These are phyloP conservation scores for Sporobolus alterniflorus DNA, from an alignment of 202 grass and related monocot genomes.

Conservation along the genomic window DNA sequence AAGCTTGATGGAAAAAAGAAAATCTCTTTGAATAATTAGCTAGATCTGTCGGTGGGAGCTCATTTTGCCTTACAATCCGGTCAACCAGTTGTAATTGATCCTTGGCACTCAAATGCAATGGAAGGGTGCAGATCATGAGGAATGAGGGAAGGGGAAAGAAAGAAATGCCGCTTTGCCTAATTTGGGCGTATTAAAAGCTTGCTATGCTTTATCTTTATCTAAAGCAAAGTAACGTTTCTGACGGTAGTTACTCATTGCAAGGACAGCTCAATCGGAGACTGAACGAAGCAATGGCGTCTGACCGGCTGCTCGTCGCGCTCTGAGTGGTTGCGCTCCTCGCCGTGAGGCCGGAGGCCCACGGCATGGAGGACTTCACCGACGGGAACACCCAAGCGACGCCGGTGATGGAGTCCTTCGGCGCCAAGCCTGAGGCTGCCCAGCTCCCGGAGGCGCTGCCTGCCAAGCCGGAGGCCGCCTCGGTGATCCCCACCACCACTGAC, in stretches of 20 bases:
- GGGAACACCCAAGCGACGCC: constrained; percentile 10
- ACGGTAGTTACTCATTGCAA: neutral
- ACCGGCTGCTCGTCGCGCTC: constrained; percentile 33
- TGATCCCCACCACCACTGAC: constrained; percentile 32
- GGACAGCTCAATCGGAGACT: neutral
- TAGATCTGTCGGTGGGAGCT: constrained; percentile 29
- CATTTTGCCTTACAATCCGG: neutral
- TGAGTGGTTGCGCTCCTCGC: constrained; percentile 33
- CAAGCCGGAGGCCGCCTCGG: constrained; percentile 56
- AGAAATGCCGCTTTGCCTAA: too few relatives aligned
- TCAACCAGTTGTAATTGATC: neutral
- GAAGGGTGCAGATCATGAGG: constrained; percentile 1
- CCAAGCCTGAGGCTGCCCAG: constrained; percentile 54
- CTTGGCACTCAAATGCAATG: neutral
- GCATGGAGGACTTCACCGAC: constrained; percentile 26
- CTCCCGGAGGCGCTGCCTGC: constrained; percentile 53
- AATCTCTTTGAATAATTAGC: neutral
- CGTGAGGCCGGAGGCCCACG: constrained; percentile 48
- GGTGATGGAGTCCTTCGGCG: constrained; percentile 40
- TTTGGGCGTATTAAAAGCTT: neutral
- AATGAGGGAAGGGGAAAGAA: too few relatives aligned
- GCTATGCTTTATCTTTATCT: too few relatives aligned
- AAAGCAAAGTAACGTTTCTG: neutral
- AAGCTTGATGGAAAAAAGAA: neutral
- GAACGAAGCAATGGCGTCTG: constrained; percentile 34